Base-by-base conservation (phyloP, 2,329 filamentous ascomycete species). In the Allantophomopsis lycopodina region DNA sequence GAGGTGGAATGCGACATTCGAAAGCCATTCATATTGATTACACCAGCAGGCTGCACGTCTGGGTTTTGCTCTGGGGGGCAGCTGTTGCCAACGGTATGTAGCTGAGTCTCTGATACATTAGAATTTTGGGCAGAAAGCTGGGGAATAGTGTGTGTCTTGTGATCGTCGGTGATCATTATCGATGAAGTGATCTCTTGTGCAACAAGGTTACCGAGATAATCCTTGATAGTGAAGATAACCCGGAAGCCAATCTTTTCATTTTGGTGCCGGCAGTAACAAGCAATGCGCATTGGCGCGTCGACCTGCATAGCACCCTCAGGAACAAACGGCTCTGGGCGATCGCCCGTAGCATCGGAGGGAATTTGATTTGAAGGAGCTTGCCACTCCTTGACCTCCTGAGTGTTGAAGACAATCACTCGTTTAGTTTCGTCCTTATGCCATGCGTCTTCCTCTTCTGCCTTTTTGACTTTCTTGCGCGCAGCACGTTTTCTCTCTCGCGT, bases 161-260 rank as follows among this genome's bases (percentile, higher is more conserved):
- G 89, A 54, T 98, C 89, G 56, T 98, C 89, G 1, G 91, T 96
- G 46, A 96, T 95, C 73, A 95, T 89, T 47, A 96, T 94, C 1
- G 86, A 83, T 40, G 81, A 78, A 15, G 85, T 86, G 47, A 94
- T 80, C 39, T 79, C 76, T 60, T 98, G 89, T 6, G 86, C 83
- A 34, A 96, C 65, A 23, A 94, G 64, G 35, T 77, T 76, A 50
- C 79, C 83, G 46, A 76, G 65, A 53, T 75, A 75, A 59, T 95
- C 85, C 55, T 88, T 94, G 53, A 98, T 70, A 1, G 89, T 96
- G 60, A 96, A 94, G 46, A 98, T 94, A 51, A 96, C 87, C 46
- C 73, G 69, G 60, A 95, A 98, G 2, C 89, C 89, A 48, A 81
- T 67, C 63, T 96, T 96, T 61, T 96, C 91, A 43, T 82, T 78